phyloP scores from a whole-genome alignment of 192 early-diverging fungal species.

The Coemansia sp. region DNA sequence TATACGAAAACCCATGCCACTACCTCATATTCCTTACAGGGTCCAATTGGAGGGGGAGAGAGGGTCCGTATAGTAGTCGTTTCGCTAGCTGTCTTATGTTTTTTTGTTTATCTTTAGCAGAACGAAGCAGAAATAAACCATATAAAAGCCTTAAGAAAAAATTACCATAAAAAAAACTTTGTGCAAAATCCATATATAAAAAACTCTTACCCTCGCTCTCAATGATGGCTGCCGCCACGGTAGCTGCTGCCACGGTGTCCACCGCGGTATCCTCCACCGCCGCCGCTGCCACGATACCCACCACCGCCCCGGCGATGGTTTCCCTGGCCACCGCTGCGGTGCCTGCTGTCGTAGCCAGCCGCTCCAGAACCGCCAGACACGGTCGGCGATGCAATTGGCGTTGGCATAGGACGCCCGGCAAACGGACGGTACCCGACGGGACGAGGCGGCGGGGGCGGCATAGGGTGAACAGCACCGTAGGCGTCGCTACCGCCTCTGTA shows the following conservation, averaged over 20 bases:
- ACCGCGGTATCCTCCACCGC: conserved; percentile 16
- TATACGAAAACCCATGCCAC: too few relatives aligned
- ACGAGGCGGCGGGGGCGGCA: conserved; percentile 26
- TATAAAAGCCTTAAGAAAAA: too few relatives aligned
- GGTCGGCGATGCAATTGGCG: conserved; percentile 1
- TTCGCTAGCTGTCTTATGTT: too few relatives aligned
- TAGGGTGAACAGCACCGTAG: background rate
- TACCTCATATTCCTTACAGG: too few relatives aligned
- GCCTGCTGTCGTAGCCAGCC: conserved; percentile 6
- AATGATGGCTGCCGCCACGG: conserved; percentile 33
- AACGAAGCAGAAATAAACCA: too few relatives aligned
- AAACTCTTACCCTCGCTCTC: background rate
- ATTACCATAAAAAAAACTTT: too few relatives aligned
- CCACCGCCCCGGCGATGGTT: conserved; percentile 12
- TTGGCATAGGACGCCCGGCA: conserved; percentile 17
- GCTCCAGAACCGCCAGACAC: background rate
- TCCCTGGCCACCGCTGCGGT: conserved; percentile 15
- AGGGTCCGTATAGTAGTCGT: too few relatives aligned
- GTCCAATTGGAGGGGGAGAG: too few relatives aligned
- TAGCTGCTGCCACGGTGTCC: conserved; percentile 25
- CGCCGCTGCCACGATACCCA: conserved; percentile 4
- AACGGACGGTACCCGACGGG: conserved; percentile 39
- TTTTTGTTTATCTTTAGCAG: too few relatives aligned
- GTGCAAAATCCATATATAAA: too few relatives aligned
- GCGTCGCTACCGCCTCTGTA: background rate